Evolutionary conservation across 164 flowering plant genomes (phyloP).

Genomic region (Berberis thunbergii): DNA sequence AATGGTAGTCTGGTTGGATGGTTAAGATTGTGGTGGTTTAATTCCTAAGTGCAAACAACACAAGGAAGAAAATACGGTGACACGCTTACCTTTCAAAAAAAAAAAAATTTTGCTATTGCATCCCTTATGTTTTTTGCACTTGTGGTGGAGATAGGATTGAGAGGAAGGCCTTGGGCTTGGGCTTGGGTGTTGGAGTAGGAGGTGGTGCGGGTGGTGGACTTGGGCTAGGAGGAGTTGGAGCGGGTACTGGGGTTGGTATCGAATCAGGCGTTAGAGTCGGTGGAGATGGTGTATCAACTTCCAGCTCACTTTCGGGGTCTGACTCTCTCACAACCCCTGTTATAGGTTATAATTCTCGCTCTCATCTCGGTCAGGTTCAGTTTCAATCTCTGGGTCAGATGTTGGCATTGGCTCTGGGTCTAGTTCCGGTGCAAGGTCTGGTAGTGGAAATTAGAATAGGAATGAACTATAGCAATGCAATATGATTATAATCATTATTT

Average conservation of each 20-base stretch:
- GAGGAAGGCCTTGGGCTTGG: constrained; percentile 15
- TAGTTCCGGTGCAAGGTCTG: constrained; percentile 10
- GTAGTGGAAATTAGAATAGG: constrained; percentile 3
- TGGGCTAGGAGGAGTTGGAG: not conserved
- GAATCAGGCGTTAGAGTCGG: constrained; percentile 8
- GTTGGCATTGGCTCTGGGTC: constrained; percentile 17
- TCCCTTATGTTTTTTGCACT: constrained; percentile 3
- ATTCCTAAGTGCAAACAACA: too few relatives aligned
- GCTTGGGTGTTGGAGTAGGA: constrained; percentile 5
- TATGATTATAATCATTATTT: not conserved
- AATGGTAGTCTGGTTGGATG: too few relatives aligned
- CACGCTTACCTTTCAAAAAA: not conserved
- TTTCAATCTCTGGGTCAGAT: constrained; percentile 13
- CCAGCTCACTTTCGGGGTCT: constrained; percentile 9
- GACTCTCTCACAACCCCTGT: constrained; percentile 10
- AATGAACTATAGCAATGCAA: not conserved
- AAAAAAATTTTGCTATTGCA: not conserved
- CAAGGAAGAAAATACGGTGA: too few relatives aligned
- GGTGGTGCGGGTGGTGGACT: not conserved
- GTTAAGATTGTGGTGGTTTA: too few relatives aligned
- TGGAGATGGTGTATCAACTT: constrained; percentile 6
- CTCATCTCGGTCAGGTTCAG: constrained; percentile 15
- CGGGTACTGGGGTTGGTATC: constrained; percentile 1
- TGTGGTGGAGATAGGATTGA: constrained; percentile 16
- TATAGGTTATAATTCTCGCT: constrained; percentile 13